Percentiles rank a stretch among this genome's conserved stretches.
phyloP scores from a whole-genome alignment of 345 rosid species.

The Corchorus olitorius region DNA sequence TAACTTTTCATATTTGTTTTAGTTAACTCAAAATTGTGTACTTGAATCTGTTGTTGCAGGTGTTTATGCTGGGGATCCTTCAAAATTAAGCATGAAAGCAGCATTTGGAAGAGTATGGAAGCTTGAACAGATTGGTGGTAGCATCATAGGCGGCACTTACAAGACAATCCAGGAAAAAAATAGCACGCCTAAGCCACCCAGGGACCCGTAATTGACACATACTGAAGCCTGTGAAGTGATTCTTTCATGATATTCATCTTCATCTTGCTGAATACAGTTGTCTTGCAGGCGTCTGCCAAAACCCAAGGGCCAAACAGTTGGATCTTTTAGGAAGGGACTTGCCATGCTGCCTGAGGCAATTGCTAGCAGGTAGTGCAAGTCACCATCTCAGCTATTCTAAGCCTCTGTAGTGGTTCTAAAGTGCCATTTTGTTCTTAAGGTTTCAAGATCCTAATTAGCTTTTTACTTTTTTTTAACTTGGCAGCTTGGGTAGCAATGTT shows the following conservation, averaged over 20 bases:
- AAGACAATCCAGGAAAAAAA: slow-evolving; percentile 81
- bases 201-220: slow-evolving; percentile 67
- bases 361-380: slow-evolving; percentile 55
- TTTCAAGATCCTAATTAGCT: slow-evolving; percentile 25
- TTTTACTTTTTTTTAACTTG: slow-evolving; percentile 19
- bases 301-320: slow-evolving; percentile 96
- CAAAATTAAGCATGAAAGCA: slow-evolving; percentile 90
- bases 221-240: slow-evolving; percentile 18
- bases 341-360: slow-evolving; percentile 85
- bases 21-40: neutral
- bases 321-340: slow-evolving; percentile 91
- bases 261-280: slow-evolving; percentile 15
- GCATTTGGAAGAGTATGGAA: slow-evolving; percentile 98
- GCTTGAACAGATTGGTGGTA: slow-evolving; percentile 84
- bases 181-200: slow-evolving; percentile 57
- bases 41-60: slow-evolving; percentile 44
- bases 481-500: slow-evolving; percentile 80
- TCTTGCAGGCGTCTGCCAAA: slow-evolving; percentile 72
- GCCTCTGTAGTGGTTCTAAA: neutral
- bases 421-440: neutral
- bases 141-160: slow-evolving; percentile 82
- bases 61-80: slow-evolving; percentile 95
- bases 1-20: neutral
- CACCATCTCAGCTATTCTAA: slow-evolving; percentile 17
- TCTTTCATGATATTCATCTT: slow-evolving; percentile 8